Conservation (phyloP, 2,329 filamentous ascomycete genomes). For the Aspergillus nomiae region DNA sequence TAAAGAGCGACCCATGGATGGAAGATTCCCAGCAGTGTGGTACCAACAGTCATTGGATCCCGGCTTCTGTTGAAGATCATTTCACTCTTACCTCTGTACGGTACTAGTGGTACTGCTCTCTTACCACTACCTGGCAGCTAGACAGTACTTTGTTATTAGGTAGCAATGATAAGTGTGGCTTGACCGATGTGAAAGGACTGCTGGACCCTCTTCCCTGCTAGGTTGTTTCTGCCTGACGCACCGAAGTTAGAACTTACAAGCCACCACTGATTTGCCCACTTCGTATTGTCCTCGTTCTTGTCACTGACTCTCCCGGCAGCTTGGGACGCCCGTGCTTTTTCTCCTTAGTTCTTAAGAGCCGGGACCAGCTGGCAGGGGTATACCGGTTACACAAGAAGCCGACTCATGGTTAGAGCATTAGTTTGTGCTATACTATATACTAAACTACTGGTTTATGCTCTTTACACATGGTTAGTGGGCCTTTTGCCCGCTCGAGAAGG, state of each 20-base stretch:
- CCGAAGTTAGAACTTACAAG: neutral
- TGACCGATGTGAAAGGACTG: neutral
- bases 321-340: constrained; percentile 26
- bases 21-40: constrained; percentile 31
- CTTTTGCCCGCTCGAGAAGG: neutral
- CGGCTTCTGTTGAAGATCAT: constrained; percentile 23
- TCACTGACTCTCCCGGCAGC: constrained; percentile 13
- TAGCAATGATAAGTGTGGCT: neutral
- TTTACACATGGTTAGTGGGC: neutral
- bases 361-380: constrained; percentile 5
- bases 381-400: neutral
- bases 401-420: neutral
- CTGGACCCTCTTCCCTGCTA: neutral
- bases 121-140: neutral
- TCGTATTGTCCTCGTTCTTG: neutral
- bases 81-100: constrained; percentile 11
- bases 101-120: constrained; percentile 2
- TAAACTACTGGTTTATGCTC: neutral
- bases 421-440: neutral
- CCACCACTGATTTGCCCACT: constrained; percentile 2
- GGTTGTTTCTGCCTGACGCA: neutral
- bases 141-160: neutral
- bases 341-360: constrained; percentile 2
- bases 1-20: constrained; percentile 17
- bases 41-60: constrained; percentile 31